Evolutionary conservation across 1,139 yeast genomes (phyloP).

Genomic region (Kodamaea derodonti): DNA sequence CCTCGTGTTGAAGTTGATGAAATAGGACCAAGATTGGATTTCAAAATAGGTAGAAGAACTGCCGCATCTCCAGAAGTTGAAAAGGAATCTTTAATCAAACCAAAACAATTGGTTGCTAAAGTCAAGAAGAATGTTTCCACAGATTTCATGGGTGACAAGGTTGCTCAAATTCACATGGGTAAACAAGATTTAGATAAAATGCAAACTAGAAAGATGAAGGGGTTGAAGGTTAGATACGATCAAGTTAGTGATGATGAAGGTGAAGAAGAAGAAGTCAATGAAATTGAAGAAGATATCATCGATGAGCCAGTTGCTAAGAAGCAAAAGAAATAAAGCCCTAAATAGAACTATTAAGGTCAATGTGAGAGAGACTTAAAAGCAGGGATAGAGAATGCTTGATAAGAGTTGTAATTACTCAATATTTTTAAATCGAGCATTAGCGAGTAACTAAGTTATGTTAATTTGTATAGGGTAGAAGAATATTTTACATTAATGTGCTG

Average conservation of each 20-base stretch:
- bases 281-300: conserved; percentile 3
- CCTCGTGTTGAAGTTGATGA: conserved; percentile 95
- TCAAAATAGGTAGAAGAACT: conserved; percentile 83
- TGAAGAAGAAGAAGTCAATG: conserved; percentile 29
- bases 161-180: conserved; percentile 95
- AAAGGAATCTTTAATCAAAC: conserved; percentile 80
- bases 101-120: conserved; percentile 79
- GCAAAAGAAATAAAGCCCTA: conserved; percentile 26
- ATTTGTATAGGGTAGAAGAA: no score
- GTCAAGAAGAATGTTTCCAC: conserved; percentile 85
- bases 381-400: no score
- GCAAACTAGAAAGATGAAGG: conserved; percentile 98
- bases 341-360: no score
- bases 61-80: conserved; percentile 85
- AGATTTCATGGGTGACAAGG: conserved; percentile 92
- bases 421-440: no score
- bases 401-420: no score
- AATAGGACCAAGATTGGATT: conserved; percentile 94
- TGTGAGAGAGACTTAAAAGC: no score
- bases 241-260: conserved; percentile 54
- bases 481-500: no score
- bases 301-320: conserved; percentile 36
- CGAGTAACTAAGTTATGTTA: no score
- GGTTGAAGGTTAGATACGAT: conserved; percentile 82
- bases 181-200: conserved; percentile 85